Evolutionary conservation across 257 asterid genomes (phyloP), one percentile per base, ranked within the genome.

Genomic region (Solanum tarijense): DNA sequence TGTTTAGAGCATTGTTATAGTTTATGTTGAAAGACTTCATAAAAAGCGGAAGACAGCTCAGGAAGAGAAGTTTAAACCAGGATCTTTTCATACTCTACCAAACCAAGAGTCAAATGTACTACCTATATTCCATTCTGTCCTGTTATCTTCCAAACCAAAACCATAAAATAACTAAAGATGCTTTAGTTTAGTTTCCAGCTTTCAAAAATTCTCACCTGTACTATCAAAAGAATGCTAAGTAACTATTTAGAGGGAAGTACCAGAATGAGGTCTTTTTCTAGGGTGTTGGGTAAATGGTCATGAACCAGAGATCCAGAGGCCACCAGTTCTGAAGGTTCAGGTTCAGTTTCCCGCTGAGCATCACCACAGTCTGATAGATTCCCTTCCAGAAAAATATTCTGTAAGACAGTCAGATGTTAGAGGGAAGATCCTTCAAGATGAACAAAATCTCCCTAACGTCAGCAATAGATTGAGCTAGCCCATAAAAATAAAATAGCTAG

Each of bases 191-290:
- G 38, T 79, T 41, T 81, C 39, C 41, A 46, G 69, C 39, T 46
- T 82, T 29, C 62, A 46, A 48, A 48, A 25, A 82, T 27, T 9
- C 36, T 29, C 20, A 46, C 85, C 14, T 82, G 41, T 48, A 82
- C 41, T 31, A 29, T 18, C 69, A 48, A 82, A 48, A 82, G 41
- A 48, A 82, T 82, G 85, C 41, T 29, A 82, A 66, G 68, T 27
- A 81, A 31, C 41, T 82, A 76, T 76, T n/a, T 76, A 39, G 60
- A 90, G 88, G 89, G 52, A 71, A 89, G 90, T 90, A 96, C 99
- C 98, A 97, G 89, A 87, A 96, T 90, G 89, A 97, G 89, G 91
- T 97, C 99, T 88, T 86, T 93, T 92, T 93, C 90, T 88, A 90
- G 89, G 58, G 92, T 89, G 91, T 92, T 94, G 87, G 92, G 88